phyloP scores from a whole-genome alignment of 371 early-diverging fungal species.

The Blastocladiella emersonii region DNA sequence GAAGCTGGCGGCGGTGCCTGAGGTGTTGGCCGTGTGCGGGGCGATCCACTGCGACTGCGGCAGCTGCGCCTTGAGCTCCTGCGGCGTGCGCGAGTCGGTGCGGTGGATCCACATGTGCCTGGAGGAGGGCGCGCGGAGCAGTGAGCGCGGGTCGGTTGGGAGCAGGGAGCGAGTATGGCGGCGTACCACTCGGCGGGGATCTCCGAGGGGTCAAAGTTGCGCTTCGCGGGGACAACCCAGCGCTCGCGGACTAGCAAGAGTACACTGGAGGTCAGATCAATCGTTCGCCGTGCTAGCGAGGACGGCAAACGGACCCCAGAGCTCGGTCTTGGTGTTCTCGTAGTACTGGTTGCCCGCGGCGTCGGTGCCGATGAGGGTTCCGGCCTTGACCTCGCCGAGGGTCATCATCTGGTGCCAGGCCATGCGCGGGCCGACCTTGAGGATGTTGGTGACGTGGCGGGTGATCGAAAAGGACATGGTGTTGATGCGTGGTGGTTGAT shows the following conservation, averaged over 20 bases:
- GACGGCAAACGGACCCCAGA: conserved; percentile 37
- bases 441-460: neutral
- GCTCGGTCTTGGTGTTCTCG: conserved; percentile 71
- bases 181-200: conserved; percentile 80
- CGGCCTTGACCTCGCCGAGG: conserved; percentile 69
- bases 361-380: conserved; percentile 72
- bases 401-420: conserved; percentile 50
- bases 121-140: conserved; percentile 1
- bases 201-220: conserved; percentile 57
- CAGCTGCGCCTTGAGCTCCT: conserved; percentile 22
- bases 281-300: too few relatives aligned
- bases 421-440: conserved; percentile 35
- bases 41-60: conserved; percentile 20
- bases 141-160: neutral
- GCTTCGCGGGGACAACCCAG: conserved; percentile 73
- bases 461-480: conserved; percentile 1
- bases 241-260: conserved; percentile 57
- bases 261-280: too few relatives aligned
- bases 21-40: conserved; percentile 34
- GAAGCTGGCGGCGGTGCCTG: conserved; percentile 59
- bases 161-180: neutral
- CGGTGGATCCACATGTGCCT: conserved; percentile 88
- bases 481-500: too few relatives aligned
- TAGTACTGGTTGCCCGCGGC: conserved; percentile 81
- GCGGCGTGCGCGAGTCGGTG: conserved; percentile 68